Conservation (phyloP, 1,284 basidiomycete species). For the Cryptococcus amylolentus region DNA sequence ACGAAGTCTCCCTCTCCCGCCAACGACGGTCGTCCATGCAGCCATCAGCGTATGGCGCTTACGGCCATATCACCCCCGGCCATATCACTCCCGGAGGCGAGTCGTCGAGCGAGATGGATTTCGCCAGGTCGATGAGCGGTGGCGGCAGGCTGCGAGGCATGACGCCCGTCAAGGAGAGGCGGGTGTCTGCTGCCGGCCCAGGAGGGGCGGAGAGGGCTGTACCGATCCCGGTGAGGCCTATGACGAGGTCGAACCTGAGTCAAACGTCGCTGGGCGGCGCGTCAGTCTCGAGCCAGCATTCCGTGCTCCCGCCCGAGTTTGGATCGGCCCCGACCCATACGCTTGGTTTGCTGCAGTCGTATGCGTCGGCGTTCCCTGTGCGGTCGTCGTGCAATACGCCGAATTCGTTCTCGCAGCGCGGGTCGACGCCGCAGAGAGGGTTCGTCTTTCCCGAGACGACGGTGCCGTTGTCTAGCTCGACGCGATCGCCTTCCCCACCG, state of each 20-base stretch:
- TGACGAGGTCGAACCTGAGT: conserved; percentile 33
- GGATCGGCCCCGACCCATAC: conserved; percentile 39
- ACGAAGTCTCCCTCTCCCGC: conserved; percentile 30
- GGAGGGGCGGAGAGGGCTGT: conserved; percentile 6
- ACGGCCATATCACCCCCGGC: conserved; percentile 15
- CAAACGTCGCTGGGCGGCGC: conserved; percentile 38
- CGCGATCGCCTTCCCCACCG: background rate
- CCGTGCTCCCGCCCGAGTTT: conserved; percentile 22
- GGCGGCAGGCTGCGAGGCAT: conserved; percentile 25
- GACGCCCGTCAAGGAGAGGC: conserved; percentile 21
- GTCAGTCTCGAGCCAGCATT: background rate
- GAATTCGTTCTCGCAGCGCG: conserved; percentile 18
- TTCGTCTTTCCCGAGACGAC: conserved; percentile 19
- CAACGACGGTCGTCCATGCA: conserved; percentile 36
- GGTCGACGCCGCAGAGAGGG: background rate
- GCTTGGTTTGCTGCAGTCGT: conserved; percentile 32
- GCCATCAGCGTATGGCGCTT: conserved; percentile 12
- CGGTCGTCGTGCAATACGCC: conserved; percentile 25
- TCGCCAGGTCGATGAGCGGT: conserved; percentile 17
- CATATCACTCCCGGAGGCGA: conserved; percentile 25
- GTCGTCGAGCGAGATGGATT: conserved; percentile 26
- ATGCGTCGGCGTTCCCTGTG: conserved; percentile 37
- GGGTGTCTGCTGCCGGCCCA: background rate
- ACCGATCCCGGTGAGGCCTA: conserved; percentile 20
- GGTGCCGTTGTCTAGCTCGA: background rate